Evolutionary conservation across 2,329 filamentous ascomycete genomes (phyloP).

Genomic region (Colletotrichum incanum): DNA sequence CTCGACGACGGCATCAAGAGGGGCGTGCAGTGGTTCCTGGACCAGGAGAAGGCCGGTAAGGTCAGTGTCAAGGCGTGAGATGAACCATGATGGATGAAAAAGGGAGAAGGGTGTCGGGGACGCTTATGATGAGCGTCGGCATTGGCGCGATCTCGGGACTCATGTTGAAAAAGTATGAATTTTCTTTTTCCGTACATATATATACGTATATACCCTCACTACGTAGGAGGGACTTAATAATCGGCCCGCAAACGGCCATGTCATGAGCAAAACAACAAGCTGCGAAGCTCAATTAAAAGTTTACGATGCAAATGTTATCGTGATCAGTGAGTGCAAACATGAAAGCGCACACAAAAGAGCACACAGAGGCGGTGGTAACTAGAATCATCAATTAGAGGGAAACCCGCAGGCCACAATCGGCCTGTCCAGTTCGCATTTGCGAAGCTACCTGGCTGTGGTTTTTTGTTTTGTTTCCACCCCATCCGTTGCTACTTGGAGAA

Average conservation of each 20-base stretch:
- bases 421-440: slow-evolving; percentile 29
- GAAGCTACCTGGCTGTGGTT: slow-evolving; percentile 20
- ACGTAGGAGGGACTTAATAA: slow-evolving; percentile 26
- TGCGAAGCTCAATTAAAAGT: not conserved
- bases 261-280: slow-evolving; percentile 4
- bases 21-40: slow-evolving; percentile 69
- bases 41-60: slow-evolving; percentile 61
- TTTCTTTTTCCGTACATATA: slow-evolving; percentile 8
- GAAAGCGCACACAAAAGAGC: not conserved
- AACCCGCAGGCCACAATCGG: slow-evolving; percentile 22
- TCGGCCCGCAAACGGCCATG: not conserved
- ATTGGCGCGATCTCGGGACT: not conserved
- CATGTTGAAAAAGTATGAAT: slow-evolving; percentile 23
- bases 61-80: slow-evolving; percentile 34
- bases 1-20: slow-evolving; percentile 75
- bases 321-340: not conserved
- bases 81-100: not conserved
- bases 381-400: slow-evolving; percentile 11
- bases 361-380: not conserved
- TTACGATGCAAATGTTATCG: not conserved
- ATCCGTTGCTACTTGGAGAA: slow-evolving; percentile 24
- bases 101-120: not conserved
- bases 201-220: slow-evolving; percentile 23
- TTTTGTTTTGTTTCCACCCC: not conserved
- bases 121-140: not conserved